Base-by-base conservation (phyloP, 2,329 filamentous ascomycete species). In the Tolypocladium sp. region DNA sequence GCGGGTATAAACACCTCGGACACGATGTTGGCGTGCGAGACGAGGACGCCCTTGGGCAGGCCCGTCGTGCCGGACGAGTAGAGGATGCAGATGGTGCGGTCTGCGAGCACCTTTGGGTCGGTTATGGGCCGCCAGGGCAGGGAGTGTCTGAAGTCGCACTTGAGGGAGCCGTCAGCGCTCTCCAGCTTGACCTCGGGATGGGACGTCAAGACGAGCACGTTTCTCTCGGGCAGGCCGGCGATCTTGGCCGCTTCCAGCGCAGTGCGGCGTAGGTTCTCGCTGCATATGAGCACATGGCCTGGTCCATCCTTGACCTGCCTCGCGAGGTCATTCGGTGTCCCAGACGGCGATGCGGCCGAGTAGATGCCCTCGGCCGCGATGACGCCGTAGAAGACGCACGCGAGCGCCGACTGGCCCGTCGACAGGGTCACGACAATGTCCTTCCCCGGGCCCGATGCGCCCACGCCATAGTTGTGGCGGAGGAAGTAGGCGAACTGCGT, bases 361-460 rank as follows among this genome's bases (percentile, higher is more conserved):
- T 83, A 86, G 33, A 87, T 77, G 22, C 82, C 84, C 1, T 79
- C 83, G 2, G 83, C 82, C 4, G 81, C 83, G 53, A 87, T 74
- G 57, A 84, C 77, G 17, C 78, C 80, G 62, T 77, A 86, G 65
- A 83, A 82, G 1, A 83, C 63, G 15, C 78, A 73, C 0, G 82
- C 77, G 0, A 86, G 72, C 6, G 84, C 73, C 53, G 78, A 78
- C 63, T 86, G 80, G 2, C 84, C 84, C 0, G 79, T 78, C 1
- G 80, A 82, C 35, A 86, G 78, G 22, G 79, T 76, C 4, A 84
- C 79, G 17, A 85, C 79, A 5, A 85, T 78, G 63, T 85, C 80
- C 57, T 76, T 75, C 41, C 73, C 76, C 0, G 77, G 73, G 0
- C 82, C 81, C 15, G 73, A 59, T 3, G 67, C 67, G 15, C 84